Evolutionary conservation across 2,329 filamentous ascomycete genomes (phyloP).

Genomic region (Bipolaris victoriae): DNA sequence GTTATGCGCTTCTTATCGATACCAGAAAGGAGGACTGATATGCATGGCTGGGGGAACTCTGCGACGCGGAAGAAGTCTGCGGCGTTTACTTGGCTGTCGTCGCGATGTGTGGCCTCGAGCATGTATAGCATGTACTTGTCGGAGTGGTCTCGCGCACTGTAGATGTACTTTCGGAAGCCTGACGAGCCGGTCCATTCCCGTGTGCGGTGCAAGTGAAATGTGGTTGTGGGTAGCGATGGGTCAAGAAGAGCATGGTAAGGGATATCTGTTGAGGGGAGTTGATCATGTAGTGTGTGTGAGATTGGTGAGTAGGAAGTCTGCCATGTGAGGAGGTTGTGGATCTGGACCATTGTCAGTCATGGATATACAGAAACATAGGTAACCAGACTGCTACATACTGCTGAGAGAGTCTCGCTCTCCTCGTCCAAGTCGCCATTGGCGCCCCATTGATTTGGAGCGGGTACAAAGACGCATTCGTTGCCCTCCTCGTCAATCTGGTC

Average conservation of each 20-base stretch:
- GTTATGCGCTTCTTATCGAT: slow-evolving; percentile 42
- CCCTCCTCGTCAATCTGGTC: slow-evolving; percentile 45
- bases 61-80: slow-evolving; percentile 47
- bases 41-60: slow-evolving; percentile 43
- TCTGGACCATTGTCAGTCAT: slow-evolving; percentile 26
- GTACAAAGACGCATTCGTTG: slow-evolving; percentile 46
- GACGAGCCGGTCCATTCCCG: slow-evolving; percentile 46
- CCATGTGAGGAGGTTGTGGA: slow-evolving; percentile 48
- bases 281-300: slow-evolving; percentile 40
- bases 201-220: slow-evolving; percentile 47
- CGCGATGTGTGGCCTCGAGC: slow-evolving; percentile 43
- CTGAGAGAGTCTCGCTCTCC: slow-evolving; percentile 46
- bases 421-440: slow-evolving; percentile 47
- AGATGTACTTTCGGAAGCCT: slow-evolving; percentile 45
- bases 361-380: neutral
- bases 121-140: slow-evolving; percentile 47
- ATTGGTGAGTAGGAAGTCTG: slow-evolving; percentile 44
- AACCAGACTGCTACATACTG: slow-evolving; percentile 30
- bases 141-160: slow-evolving; percentile 45
- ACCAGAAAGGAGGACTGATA: slow-evolving; percentile 42
- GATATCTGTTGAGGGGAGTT: slow-evolving; percentile 42
- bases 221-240: slow-evolving; percentile 39
- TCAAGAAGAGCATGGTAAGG: slow-evolving; percentile 46
- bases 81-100: slow-evolving; percentile 42
- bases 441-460: slow-evolving; percentile 48